These are phyloP conservation scores for Cyclotella sp. DNA, from an alignment of 108 stramenopile species.

Conservation along the genomic window DNA sequence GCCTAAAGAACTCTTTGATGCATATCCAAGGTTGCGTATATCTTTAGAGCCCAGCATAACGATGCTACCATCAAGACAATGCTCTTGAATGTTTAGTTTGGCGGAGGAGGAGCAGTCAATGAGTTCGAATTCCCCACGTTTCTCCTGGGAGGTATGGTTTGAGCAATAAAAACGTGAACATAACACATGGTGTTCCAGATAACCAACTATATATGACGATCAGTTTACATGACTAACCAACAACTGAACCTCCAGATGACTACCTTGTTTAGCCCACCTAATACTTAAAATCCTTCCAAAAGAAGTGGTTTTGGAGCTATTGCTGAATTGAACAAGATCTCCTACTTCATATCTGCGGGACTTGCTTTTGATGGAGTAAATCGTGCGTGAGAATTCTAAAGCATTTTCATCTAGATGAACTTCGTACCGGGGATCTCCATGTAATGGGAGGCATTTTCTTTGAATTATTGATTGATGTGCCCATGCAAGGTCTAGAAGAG, in stretches of 20 bases:
- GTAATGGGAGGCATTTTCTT: conserved; percentile 36
- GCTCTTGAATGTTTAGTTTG: conserved; percentile 31
- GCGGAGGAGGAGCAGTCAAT: conserved; percentile 40
- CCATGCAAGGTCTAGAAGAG: conserved; percentile 47
- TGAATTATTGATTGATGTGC: conserved; percentile 53
- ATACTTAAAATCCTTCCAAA: conserved; percentile 43
- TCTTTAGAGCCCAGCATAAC: conserved; percentile 32
- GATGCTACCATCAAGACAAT: conserved; percentile 41
- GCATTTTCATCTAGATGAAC: conserved; percentile 18
- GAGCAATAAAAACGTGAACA: not conserved
- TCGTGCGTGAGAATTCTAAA: not conserved
- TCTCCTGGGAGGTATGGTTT: conserved; percentile 8
- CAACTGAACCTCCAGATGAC: conserved; percentile 30
- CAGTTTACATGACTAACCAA: conserved; percentile 19
- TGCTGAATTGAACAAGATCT: conserved; percentile 45
- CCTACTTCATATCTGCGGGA: conserved; percentile 36
- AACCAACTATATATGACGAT: too few species aligned
- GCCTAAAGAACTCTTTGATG: conserved; percentile 7
- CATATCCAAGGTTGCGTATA: conserved; percentile 39
- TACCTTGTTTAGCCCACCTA: conserved; percentile 3
- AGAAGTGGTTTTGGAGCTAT: conserved; percentile 20
- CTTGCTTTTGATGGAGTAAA: conserved; percentile 44
- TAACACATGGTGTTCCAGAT: too few species aligned
- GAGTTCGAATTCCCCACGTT: conserved; percentile 28
- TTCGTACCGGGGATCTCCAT: conserved; percentile 25